These are phyloP conservation scores for Aureobasidium subglaciale DNA, from an alignment of 2,329 filamentous ascomycete genomes.

Conservation along the genomic window DNA sequence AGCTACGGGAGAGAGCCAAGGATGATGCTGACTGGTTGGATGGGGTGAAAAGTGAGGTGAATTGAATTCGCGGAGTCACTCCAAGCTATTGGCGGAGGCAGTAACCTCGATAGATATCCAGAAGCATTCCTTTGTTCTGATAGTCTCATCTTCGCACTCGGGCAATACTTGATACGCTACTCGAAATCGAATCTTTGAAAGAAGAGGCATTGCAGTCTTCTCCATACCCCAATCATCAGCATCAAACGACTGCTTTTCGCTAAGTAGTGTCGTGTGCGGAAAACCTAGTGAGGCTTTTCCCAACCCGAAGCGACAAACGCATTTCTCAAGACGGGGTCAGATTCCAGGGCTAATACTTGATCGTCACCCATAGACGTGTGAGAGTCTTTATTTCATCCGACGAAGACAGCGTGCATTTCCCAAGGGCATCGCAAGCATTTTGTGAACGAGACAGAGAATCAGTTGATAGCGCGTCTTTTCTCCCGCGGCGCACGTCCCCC, in stretches of 20 bases:
- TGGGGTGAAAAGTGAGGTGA: not conserved
- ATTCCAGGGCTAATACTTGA: not conserved
- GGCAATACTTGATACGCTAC: not conserved
- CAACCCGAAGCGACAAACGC: conserved; percentile 7
- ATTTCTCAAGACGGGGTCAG: not conserved
- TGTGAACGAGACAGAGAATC: not conserved
- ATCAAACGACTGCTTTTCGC: conserved; percentile 1
- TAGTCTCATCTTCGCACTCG: not conserved
- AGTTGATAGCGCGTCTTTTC: not conserved
- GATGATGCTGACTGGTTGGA: not conserved
- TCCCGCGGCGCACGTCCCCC: not conserved
- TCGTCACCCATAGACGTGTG: not conserved
- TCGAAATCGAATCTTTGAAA: not conserved
- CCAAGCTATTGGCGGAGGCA: not conserved
- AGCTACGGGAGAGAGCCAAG: not conserved
- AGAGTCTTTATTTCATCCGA: not conserved
- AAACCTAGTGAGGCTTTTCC: not conserved
- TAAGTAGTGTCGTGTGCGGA: conserved; percentile 9
- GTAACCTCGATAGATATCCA: not conserved
- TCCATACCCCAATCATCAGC: not conserved
- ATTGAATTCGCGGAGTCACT: not conserved
- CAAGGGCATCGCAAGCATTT: not conserved
- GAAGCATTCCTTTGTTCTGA: not conserved
- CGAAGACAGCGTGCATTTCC: not conserved
- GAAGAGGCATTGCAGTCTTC: not conserved